A percentile compares a stretch with the other conserved stretches of the same genome.
These are phyloP conservation scores for Plantago coronopus DNA, from an alignment of 305 asterid genomes.

Conservation along the genomic window DNA sequence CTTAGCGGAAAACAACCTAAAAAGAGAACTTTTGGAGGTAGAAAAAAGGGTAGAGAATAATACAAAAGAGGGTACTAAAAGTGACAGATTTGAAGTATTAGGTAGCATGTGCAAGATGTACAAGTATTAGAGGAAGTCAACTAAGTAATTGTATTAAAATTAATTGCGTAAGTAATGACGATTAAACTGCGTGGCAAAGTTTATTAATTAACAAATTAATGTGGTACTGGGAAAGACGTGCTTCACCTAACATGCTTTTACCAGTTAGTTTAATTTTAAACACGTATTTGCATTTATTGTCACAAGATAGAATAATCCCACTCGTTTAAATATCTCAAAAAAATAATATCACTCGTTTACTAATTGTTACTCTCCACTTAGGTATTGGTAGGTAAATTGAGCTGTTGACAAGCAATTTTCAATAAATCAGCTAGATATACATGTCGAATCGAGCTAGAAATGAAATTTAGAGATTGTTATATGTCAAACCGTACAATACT, in stretches of 20 bases:
- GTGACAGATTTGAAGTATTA: neutral
- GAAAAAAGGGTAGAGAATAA: too few relatives aligned
- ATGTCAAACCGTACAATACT: too few relatives aligned
- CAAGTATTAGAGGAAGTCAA: neutral
- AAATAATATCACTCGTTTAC: too few relatives aligned
- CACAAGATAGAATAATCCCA: neutral
- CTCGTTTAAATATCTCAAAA: too few relatives aligned
- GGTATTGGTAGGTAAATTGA: too few relatives aligned
- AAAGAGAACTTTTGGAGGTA: neutral
- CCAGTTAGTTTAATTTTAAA: neutral
- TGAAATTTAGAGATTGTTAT: too few relatives aligned
- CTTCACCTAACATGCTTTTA: slow-evolving; percentile 1
- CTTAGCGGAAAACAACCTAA: too few relatives aligned
- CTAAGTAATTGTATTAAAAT: neutral
- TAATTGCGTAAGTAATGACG: neutral
- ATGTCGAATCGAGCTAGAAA: too few relatives aligned
- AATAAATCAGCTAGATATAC: too few relatives aligned
- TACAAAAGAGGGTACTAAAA: neutral
- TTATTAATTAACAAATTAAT: too few relatives aligned
- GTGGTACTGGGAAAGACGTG: slow-evolving; percentile 6
- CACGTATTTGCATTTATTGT: slow-evolving; percentile 1
- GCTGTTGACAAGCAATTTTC: too few relatives aligned
- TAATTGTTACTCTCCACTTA: too few relatives aligned
- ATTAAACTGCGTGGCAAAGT: neutral
- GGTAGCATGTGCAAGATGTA: neutral